Conservation (phyloP, 257 asterid genomes). For the Linderniella brevidens region DNA sequence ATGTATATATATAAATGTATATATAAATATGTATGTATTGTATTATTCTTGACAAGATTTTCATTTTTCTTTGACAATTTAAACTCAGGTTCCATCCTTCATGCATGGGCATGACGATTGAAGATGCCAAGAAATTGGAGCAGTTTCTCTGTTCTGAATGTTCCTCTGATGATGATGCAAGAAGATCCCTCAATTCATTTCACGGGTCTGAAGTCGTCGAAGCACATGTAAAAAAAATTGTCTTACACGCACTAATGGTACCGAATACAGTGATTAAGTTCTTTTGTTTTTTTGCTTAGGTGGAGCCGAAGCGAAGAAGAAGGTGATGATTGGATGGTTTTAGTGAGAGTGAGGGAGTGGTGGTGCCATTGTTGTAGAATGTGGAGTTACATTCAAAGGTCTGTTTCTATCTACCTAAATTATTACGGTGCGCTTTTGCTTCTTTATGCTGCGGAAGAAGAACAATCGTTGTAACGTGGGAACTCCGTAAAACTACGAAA, state of each 20-base stretch:
- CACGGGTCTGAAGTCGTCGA: constrained; percentile 46
- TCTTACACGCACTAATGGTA: background rate
- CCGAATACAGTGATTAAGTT: background rate
- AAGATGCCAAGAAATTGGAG: constrained; percentile 75
- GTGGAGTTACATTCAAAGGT: too few relatives aligned
- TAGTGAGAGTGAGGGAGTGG: too few relatives aligned
- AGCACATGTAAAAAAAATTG: constrained; percentile 17
- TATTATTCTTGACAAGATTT: background rate
- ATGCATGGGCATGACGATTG: constrained; percentile 78
- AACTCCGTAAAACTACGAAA: too few relatives aligned
- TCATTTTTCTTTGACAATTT: background rate
- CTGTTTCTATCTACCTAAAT: too few relatives aligned
- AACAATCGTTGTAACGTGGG: too few relatives aligned
- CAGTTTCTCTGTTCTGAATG: constrained; percentile 71
- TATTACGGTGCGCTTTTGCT: too few relatives aligned
- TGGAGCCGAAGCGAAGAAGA: constrained; percentile 2
- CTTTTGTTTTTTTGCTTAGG: background rate
- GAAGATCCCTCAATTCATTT: constrained; percentile 51
- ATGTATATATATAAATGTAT: too few relatives aligned
- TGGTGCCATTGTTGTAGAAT: too few relatives aligned
- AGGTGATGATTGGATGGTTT: background rate
- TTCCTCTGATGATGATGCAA: constrained; percentile 61
- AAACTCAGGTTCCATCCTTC: constrained; percentile 58
- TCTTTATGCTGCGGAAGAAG: too few relatives aligned
- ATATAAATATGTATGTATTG: too few relatives aligned